These are phyloP conservation scores for Ophiostoma tasmaniense DNA, from an alignment of 2,329 filamentous ascomycete genomes.

Conservation along the genomic window DNA sequence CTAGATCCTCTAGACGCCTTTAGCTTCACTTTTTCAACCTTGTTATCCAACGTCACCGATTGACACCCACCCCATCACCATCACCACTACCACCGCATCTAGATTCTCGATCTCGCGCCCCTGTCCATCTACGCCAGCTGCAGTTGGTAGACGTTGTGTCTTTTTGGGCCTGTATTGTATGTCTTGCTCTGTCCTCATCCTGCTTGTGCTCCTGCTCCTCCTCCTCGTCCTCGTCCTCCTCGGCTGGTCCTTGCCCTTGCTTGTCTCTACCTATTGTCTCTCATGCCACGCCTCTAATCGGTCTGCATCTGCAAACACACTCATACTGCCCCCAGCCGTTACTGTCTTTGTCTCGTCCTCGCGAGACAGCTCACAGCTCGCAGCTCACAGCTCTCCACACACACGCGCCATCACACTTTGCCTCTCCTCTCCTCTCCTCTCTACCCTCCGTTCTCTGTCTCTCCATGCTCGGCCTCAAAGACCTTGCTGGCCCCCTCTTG, in stretches of 20 bases:
- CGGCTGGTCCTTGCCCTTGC: background rate
- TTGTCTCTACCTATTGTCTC: background rate
- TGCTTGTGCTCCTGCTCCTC: background rate
- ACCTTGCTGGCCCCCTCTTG: background rate
- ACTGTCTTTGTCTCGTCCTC: background rate
- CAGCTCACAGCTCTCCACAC: background rate
- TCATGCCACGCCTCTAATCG: background rate
- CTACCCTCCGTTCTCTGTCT: background rate
- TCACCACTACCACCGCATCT: background rate
- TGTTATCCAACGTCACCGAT: constrained; percentile 4
- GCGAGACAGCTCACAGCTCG: background rate
- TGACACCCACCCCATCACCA: background rate
- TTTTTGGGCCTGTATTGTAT: background rate
- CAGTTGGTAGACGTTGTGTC: background rate
- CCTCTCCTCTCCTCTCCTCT: background rate
- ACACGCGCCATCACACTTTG: background rate
- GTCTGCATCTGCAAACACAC: background rate
- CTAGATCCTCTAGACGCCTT: background rate
- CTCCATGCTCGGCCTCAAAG: background rate
- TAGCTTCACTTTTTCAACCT: constrained; percentile 5
- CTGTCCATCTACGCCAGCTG: background rate
- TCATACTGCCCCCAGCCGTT: background rate
- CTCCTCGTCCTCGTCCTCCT: background rate
- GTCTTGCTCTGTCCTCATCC: background rate
- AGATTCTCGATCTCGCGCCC: background rate